These are phyloP conservation scores for Thelonectria discophora DNA, from an alignment of 2,329 filamentous ascomycete species.

Conservation along the genomic window DNA sequence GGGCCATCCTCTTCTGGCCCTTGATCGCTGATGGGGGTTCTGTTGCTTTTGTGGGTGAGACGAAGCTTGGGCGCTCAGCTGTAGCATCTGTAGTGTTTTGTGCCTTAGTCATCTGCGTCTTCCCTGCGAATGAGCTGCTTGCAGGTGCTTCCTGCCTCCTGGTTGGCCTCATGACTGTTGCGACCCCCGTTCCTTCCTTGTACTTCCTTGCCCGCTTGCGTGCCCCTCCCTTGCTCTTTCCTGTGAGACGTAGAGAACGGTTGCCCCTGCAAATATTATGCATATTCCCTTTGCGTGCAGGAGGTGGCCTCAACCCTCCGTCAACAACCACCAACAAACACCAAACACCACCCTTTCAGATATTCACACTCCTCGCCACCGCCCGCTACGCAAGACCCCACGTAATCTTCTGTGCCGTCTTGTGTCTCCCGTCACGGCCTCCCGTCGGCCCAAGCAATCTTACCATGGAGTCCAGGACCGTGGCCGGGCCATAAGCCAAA, in stretches of 20 bases:
- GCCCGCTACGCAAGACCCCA: neutral
- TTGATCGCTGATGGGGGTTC: slow-evolving; percentile 5
- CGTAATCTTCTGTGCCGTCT: neutral
- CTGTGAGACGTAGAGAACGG: slow-evolving; percentile 20
- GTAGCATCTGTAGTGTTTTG: slow-evolving; percentile 20
- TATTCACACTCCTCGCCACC: neutral
- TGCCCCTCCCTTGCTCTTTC: too few relatives aligned
- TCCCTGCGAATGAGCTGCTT: neutral
- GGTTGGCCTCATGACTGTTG: slow-evolving; percentile 4
- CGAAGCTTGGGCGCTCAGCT: slow-evolving; percentile 30
- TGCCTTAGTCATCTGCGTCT: slow-evolving; percentile 17
- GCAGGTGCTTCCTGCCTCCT: neutral
- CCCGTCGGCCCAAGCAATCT: slow-evolving; percentile 13
- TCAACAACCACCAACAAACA: too few relatives aligned
- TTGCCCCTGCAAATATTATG: slow-evolving; percentile 29
- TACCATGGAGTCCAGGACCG: neutral
- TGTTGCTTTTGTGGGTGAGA: slow-evolving; percentile 23
- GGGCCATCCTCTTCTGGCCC: neutral
- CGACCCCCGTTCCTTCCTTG: slow-evolving; percentile 12
- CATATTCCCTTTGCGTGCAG: slow-evolving; percentile 9
- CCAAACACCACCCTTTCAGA: too few relatives aligned
- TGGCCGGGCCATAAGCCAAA: slow-evolving; percentile 10
- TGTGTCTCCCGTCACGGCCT: neutral
- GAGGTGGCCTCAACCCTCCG: too few relatives aligned
- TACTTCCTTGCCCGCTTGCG: too few relatives aligned